A percentile compares a stretch with the other conserved stretches of the same genome.
These are phyloP conservation scores for Colletotrichum cuscutae DNA, from an alignment of 2,329 filamentous ascomycete genomes.

Conservation along the genomic window DNA sequence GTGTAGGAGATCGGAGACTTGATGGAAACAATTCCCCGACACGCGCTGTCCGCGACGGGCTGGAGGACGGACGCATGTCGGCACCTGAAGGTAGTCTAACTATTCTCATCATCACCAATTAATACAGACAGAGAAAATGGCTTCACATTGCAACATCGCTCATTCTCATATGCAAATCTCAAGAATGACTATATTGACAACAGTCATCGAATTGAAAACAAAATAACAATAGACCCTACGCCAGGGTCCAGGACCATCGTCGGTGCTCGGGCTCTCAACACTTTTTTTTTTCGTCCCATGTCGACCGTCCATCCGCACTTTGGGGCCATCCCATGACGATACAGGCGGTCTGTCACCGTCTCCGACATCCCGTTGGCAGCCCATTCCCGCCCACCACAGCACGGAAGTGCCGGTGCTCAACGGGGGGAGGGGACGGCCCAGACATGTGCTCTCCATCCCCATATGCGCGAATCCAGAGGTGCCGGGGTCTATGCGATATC, in stretches of 20 bases:
- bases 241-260: neutral
- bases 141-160: neutral
- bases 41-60: neutral
- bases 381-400: neutral
- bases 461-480: neutral
- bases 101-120: neutral
- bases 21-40: neutral
- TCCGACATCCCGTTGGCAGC: neutral
- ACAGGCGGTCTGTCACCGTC: slow-evolving; percentile 12
- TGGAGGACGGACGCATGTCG: no score
- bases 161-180: neutral
- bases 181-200: no score
- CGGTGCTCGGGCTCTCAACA: slow-evolving; percentile 1
- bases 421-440: neutral
- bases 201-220: neutral
- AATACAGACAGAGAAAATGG: no score
- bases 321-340: neutral
- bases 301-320: neutral
- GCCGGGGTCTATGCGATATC: neutral
- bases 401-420: slow-evolving; percentile 7
- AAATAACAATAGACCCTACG: neutral
- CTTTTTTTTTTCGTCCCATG: slow-evolving; percentile 9
- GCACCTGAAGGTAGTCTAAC: neutral
- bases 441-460: neutral
- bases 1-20: neutral